Evolutionary conservation across 495 filamentous ascomycete genomes (phyloP), one percentile per base, ranked within the genome.

Genomic region (Aspergillus cavernicola): DNA sequence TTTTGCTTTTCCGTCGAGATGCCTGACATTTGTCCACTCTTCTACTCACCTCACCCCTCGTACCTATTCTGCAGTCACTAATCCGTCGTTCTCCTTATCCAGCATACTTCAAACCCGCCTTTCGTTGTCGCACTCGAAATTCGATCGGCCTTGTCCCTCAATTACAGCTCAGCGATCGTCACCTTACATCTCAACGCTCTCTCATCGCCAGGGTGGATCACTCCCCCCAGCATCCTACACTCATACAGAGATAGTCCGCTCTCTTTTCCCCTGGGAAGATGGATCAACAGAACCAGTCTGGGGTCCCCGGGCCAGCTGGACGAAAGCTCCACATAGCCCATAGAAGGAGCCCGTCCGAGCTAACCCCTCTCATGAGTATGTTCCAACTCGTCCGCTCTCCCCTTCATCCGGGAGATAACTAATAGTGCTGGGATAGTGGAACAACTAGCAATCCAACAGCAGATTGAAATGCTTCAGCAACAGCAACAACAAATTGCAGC

Each of bases 291-390:
- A 83, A 84, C 63, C 86, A 86, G 58, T 72, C 83, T 62, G 87
- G 85, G 64, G 84, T 87, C 44, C 83, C 85, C 68, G 91, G 90
- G 56, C 89, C 92, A 55, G 73, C 85, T 53, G 91, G 91, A 60
- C 91, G 93, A 64, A 87, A 91, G 69, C 83, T 97, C 60, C 92
- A 97, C 74, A 97, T 98, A 68, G 93, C 95, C 64, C 93, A 98
- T 74, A 85, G 93, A 65, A 83, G 93, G 70, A 97, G 91, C 74
- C 93, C 93, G 41, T 97, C 95, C 56, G 95, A 97, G 80, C 78
- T 98, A 64, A 98, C 93, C 40, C 95, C 95, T 54, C 76, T 98
- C 70, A 96, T 97, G 89, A 96, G 95, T 92, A 92, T 80, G 92
- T 87, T 18, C 13, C 13, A 13, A 36, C n/a, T 18, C 35, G 6